Evolutionary conservation across 768 basidiomycete species (phyloP).

Genomic region (Tephrocybe sp.): DNA sequence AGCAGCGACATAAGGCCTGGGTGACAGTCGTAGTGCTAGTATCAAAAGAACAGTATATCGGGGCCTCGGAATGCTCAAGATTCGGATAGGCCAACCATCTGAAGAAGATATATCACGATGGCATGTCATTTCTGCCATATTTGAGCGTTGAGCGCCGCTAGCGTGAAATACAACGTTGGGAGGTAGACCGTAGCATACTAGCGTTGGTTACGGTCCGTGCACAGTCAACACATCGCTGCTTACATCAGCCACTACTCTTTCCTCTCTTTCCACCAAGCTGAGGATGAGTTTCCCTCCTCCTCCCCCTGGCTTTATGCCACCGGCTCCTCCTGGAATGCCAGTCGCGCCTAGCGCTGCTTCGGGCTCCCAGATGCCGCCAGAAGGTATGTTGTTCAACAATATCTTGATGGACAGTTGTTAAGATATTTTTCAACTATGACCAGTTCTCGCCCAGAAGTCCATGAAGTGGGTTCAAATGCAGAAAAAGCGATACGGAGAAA

Average conservation of each 20-base stretch:
- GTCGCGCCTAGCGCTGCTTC: constrained; percentile 33
- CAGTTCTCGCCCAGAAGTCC: constrained; percentile 82
- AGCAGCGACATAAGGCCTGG: too few relatives aligned
- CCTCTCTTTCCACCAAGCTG: constrained; percentile 25
- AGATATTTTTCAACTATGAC: constrained; percentile 12
- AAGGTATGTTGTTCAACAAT: constrained; percentile 34
- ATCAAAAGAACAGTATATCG: too few relatives aligned
- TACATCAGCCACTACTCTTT: constrained; percentile 43
- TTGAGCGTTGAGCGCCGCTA: too few relatives aligned
- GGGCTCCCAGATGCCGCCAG: constrained; percentile 42
- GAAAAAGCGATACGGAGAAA: constrained; percentile 88
- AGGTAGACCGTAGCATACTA: too few relatives aligned
- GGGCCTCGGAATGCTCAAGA: too few relatives aligned
- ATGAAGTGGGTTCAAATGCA: constrained; percentile 97
- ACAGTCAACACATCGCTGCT: constrained; percentile 26
- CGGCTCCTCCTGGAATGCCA: constrained; percentile 55
- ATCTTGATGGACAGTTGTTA: constrained; percentile 16
- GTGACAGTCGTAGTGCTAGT: too few relatives aligned
- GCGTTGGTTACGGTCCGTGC: constrained; percentile 36
- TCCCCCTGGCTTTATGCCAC: constrained; percentile 49
- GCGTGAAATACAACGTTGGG: too few relatives aligned
- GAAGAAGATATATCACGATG: too few relatives aligned
- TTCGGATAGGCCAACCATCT: too few relatives aligned
- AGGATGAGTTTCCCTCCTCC: constrained; percentile 61
- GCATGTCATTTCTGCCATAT: too few relatives aligned